Evolutionary conservation across 2,329 filamentous ascomycete genomes (phyloP), one percentile per base, ranked within the genome.

Genomic region (Penicillium sp.): DNA sequence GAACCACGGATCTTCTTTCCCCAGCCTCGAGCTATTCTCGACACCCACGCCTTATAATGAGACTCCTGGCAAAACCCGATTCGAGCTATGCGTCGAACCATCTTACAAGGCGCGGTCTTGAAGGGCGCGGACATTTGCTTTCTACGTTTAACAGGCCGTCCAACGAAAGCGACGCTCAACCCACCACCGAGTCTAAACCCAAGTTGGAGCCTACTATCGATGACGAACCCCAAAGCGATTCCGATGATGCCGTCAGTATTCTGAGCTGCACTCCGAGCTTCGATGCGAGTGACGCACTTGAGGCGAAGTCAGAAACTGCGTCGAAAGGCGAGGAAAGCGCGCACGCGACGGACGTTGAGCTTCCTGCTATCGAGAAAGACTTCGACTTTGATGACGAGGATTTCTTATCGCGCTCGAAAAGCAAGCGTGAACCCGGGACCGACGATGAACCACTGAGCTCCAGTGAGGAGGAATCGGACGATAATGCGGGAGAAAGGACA

Each of bases 361-460:
- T 34, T 16, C 31, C 31, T 34, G 35, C 8, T 52, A 26, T 32
- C 14, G 43, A 39, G 11, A 24, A 28, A 6, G 23, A 16, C 6
- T 41, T 24, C 18, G 38, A 46, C 23, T 16, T 16, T 22, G 38
- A 41, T 6, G 31, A n/a, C 14, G 44, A 35, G 14, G 31, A 34
- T 11, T 18, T 34, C 31, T 20, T 18, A 16, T 34, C 31, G 9
- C 31, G 18, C 14, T 20, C 14, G 8, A 40, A 28, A 23, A 38
- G 22, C 16, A 29, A 23, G 16, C 16, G 41, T 9, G 56, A 61
- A 38, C 64, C 63, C 3, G 64, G 55, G 5, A 68, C 60, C 10
- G 63, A 69, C 29, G 66, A 65, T 40, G 66, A 65, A 11, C 68
- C 67, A 3, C 18, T 64, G 4, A 68, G 66, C 44, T 66, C 64